A percentile compares a stretch with the other conserved stretches of the same genome.
phyloP scores from a whole-genome alignment of 176 grass and related monocot species.

The Triticum urartu region DNA sequence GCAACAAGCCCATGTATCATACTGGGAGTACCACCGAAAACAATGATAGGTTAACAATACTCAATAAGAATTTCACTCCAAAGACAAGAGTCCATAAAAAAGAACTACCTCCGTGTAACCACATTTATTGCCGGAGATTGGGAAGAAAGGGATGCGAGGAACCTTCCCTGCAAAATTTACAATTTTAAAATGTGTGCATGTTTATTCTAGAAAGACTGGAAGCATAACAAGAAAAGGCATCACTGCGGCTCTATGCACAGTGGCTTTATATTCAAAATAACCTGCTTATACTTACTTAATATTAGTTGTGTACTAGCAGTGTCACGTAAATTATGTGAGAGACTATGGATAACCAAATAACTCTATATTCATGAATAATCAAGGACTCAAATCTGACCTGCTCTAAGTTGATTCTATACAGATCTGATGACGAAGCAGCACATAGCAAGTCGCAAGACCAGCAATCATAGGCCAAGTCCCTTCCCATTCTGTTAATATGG shows the following conservation, averaged over 20 bases:
- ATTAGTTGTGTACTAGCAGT: constrained; percentile 7
- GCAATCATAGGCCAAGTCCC: constrained; percentile 88
- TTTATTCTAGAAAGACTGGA: constrained; percentile 21
- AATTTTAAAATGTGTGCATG: constrained; percentile 11
- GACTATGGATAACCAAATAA: background rate
- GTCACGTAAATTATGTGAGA: background rate
- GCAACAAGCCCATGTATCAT: constrained; percentile 80
- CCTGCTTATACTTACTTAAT: background rate
- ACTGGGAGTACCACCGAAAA: constrained; percentile 41
- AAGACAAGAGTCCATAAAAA: constrained; percentile 21
- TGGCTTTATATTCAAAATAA: constrained; percentile 1
- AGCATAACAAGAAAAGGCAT: background rate
- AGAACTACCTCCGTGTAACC: constrained; percentile 65
- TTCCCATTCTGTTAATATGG: constrained; percentile 77
- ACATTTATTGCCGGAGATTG: constrained; percentile 90
- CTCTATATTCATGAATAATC: background rate
- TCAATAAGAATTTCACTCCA: constrained; percentile 8
- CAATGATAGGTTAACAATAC: constrained; percentile 9
- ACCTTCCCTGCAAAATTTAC: constrained; percentile 61
- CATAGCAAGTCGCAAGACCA: constrained; percentile 95
- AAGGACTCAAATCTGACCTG: constrained; percentile 45
- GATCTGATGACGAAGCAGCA: constrained; percentile 86
- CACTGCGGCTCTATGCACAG: background rate
- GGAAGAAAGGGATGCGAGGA: constrained; percentile 74
- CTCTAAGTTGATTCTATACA: constrained; percentile 96